These are phyloP conservation scores for Candida anglica DNA, from an alignment of 805 yeast genomes.

Conservation along the genomic window DNA sequence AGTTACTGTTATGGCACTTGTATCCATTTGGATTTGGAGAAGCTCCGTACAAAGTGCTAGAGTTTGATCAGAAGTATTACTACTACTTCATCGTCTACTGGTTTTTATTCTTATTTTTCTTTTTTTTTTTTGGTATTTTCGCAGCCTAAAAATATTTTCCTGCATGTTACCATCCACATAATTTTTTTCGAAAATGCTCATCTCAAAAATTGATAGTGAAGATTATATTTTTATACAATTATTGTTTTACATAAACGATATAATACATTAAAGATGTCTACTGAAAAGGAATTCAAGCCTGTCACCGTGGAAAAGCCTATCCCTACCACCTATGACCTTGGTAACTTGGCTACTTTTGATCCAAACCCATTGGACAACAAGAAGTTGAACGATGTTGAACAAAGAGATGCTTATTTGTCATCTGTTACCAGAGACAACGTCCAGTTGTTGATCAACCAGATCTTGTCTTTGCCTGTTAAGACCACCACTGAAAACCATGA, in stretches of 20 bases:
- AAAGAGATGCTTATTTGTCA: slow-evolving; percentile 61
- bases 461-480: slow-evolving; percentile 83
- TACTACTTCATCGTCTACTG: too few species aligned
- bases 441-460: slow-evolving; percentile 86
- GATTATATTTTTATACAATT: too few species aligned
- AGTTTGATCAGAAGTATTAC: slow-evolving; percentile 1
- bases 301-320: slow-evolving; percentile 89
- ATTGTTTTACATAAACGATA: too few species aligned
- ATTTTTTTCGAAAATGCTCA: too few species aligned
- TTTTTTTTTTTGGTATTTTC: too few species aligned
- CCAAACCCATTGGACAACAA: slow-evolving; percentile 75
- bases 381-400: slow-evolving; percentile 49
- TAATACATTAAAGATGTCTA: slow-evolving; percentile 1
- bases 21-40: slow-evolving; percentile 64
- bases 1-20: slow-evolving; percentile 58
- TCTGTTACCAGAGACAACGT: slow-evolving; percentile 84
- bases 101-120: too few species aligned
- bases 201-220: too few species aligned
- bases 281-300: slow-evolving; percentile 44
- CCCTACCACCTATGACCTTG: slow-evolving; percentile 85
- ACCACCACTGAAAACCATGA: slow-evolving; percentile 74
- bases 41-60: slow-evolving; percentile 32
- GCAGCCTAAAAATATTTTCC: too few species aligned
- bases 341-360: slow-evolving; percentile 87
- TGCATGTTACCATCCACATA: too few species aligned